phyloP scores from a whole-genome alignment of 1,139 yeast genomes.

The Geotrichum restrictum region DNA sequence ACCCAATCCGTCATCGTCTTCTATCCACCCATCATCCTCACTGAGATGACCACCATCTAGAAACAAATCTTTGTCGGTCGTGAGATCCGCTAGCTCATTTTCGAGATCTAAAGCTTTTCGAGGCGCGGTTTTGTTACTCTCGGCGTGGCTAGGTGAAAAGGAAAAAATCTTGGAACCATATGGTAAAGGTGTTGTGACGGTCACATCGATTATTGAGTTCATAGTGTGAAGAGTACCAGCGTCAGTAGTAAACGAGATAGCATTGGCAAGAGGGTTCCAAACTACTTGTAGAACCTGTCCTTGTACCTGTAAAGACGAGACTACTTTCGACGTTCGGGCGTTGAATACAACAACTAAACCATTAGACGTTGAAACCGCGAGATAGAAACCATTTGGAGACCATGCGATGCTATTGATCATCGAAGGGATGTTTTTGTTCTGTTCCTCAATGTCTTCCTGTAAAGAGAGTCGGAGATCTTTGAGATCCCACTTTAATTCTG shows the following conservation, averaged over 20 bases:
- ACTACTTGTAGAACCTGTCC: constrained; percentile 26
- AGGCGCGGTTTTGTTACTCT: constrained; percentile 25
- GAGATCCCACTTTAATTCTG: neutral
- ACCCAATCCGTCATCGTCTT: constrained; percentile 52
- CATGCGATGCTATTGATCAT: constrained; percentile 52
- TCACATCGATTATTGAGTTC: constrained; percentile 3
- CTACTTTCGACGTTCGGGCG: neutral
- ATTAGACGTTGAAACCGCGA: constrained; percentile 52
- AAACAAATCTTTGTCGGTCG: neutral
- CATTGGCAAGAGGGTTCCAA: constrained; percentile 41
- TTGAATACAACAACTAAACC: constrained; percentile 58
- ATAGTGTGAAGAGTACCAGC: constrained; percentile 36
- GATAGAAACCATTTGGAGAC: constrained; percentile 55
- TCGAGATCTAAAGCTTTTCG: constrained; percentile 31
- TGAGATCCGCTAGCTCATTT: constrained; percentile 27
- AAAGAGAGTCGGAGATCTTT: constrained; percentile 14
- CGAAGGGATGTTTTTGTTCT: constrained; percentile 14
- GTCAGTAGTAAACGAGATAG: constrained; percentile 35
- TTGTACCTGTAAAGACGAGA: constrained; percentile 9
- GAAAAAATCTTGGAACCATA: constrained; percentile 3
- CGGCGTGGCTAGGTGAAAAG: constrained; percentile 19
- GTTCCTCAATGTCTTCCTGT: constrained; percentile 10
- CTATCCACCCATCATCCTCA: constrained; percentile 46
- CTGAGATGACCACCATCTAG: constrained; percentile 25
- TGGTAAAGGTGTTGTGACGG: constrained; percentile 1